Evolutionary conservation across 768 basidiomycete species (phyloP).

Genomic region (Leccinellum luteum): DNA sequence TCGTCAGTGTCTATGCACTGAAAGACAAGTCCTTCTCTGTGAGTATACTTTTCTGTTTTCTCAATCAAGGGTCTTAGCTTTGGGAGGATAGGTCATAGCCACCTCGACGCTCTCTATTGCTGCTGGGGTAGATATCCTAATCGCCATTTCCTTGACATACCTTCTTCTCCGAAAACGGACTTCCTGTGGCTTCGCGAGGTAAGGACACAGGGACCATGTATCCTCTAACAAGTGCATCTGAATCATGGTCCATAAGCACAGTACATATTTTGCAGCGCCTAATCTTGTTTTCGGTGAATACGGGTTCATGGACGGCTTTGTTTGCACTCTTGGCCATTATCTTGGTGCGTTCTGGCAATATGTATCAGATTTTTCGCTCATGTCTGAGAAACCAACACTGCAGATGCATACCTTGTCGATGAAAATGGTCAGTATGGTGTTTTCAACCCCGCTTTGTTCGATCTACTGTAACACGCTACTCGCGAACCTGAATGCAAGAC

Average conservation of each 20-base stretch:
- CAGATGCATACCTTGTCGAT: not conserved
- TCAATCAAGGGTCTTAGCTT: not conserved
- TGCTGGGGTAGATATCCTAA: constrained; percentile 6
- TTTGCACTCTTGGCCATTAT: constrained; percentile 40
- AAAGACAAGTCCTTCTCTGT: not conserved
- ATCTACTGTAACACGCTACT: constrained; percentile 17
- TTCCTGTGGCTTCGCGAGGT: not conserved
- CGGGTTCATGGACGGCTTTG: constrained; percentile 49
- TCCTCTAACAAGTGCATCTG: not conserved
- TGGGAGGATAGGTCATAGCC: not conserved
- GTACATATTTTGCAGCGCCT: constrained; percentile 9
- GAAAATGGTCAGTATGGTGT: not conserved
- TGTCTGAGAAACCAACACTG: not conserved
- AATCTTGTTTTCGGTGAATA: constrained; percentile 2
- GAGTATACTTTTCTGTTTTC: not conserved
- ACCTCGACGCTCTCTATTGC: not conserved
- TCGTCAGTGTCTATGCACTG: not conserved
- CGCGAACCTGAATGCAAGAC: constrained; percentile 13
- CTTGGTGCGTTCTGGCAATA: constrained; percentile 40
- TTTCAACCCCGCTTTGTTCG: constrained; percentile 5
- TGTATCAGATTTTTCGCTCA: not conserved
- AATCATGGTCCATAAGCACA: constrained; percentile 1
- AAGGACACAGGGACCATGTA: not conserved
- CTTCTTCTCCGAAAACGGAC: constrained; percentile 4
- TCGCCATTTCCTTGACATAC: constrained; percentile 1